Evolutionary conservation across 176 grass and related monocot genomes (phyloP), one percentile per base, ranked within the genome.

Genomic region (Paspalum vaginatum): DNA sequence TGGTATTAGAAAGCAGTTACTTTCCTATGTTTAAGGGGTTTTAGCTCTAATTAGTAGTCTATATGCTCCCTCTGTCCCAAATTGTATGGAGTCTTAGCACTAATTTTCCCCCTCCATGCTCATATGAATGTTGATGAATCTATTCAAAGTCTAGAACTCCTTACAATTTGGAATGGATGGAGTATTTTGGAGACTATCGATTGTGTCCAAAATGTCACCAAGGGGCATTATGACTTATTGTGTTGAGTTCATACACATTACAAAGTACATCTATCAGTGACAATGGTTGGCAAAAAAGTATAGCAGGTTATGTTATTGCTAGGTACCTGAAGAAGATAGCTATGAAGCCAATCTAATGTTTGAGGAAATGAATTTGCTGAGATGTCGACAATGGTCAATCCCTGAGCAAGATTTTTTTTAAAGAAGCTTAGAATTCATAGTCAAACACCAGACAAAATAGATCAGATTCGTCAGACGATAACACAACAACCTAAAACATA

Each of bases 341-440:
- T 92, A 75, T 94, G 95, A 68, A 94, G 92, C 59, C 80, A 90
- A 87, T 98, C 95, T 84, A 98, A 81, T 5, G 90, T 94, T 69
- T 98, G 95, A 87, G 95, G 88, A 56, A 98, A 98, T 57, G 95
- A 91, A 88, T 91, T 93, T 47, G 92, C 95, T 76, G 95, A 98
- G 41, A 98, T 93, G 78, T 98, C 91, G 69, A 94, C 84, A 67
- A 98, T 64, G 39, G 87, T 93, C 81, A 93, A 77, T 77, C 95
- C 95, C 95, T 94, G 90, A 72, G 59, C 81, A 45, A 21, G 47
- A 57, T 65, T 70, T 48, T 24, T 45, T 68, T 43, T 26, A 74
- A 49, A 65, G 7, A 26, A 56, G 14, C 46, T 82, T 49, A 70
- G 57, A 83, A 68, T 16, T 53, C 52, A 43, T 16, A 82, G 59